Evolutionary conservation across 73 alveolate genomes (phyloP).

Genomic region (Paramecium biaurelia): DNA sequence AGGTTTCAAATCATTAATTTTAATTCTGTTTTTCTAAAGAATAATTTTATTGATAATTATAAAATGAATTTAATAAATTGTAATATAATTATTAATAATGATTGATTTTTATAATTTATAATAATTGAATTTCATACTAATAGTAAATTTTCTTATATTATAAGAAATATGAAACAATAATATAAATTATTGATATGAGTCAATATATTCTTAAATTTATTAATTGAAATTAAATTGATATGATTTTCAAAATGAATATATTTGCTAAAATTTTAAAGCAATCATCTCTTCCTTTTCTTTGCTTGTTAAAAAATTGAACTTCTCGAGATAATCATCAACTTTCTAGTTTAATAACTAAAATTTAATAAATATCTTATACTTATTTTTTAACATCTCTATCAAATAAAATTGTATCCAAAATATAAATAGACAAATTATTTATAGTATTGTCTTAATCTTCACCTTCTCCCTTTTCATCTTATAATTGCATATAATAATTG

Average conservation of each 20-base stretch:
- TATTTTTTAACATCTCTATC: not conserved
- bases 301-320: not conserved
- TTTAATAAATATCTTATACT: not conserved
- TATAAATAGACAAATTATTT: not conserved
- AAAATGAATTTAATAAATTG: no score
- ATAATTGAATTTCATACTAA: no score
- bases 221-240: not conserved
- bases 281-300: conserved; percentile 14
- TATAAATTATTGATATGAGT: no score
- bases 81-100: no score
- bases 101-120: no score
- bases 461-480: not conserved
- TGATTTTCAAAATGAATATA: not conserved
- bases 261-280: not conserved
- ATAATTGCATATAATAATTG: conserved; percentile 23
- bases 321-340: conserved; percentile 13
- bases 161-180: no score
- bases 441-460: not conserved
- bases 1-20: not conserved
- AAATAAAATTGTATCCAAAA: conserved; percentile 5
- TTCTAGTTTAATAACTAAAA: not conserved
- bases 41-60: not conserved
- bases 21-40: not conserved
- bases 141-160: no score
- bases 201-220: not conserved